Percentiles rank a stretch among this genome's conserved stretches.
phyloP scores from a whole-genome alignment of 805 yeast species.

The Danielozyma ontarioensis region DNA sequence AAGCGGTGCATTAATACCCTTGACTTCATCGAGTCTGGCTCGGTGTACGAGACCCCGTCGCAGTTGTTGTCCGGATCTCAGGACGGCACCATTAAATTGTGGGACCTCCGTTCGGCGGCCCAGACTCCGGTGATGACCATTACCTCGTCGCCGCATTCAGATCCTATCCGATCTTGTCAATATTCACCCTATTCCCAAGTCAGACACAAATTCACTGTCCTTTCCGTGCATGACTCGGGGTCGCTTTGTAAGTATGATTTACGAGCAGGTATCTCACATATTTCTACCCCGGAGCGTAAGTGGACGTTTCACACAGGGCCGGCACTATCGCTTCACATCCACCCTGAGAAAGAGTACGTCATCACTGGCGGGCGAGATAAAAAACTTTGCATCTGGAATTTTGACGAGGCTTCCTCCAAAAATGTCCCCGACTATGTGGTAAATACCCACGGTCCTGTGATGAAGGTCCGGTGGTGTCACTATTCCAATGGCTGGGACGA shows the following conservation, averaged over 20 bases:
- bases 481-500: slow-evolving; percentile 11
- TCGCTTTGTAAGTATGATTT: slow-evolving; percentile 81
- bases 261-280: slow-evolving; percentile 29
- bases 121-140: slow-evolving; percentile 48
- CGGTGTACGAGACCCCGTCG: slow-evolving; percentile 8
- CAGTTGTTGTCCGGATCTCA: slow-evolving; percentile 58
- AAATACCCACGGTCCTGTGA: slow-evolving; percentile 72
- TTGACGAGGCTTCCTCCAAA: slow-evolving; percentile 20
- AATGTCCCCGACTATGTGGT: slow-evolving; percentile 63
- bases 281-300: slow-evolving; percentile 58
- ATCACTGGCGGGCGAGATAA: slow-evolving; percentile 93
- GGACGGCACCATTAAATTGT: slow-evolving; percentile 70
- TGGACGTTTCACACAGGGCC: slow-evolving; percentile 91
- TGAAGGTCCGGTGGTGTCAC: slow-evolving; percentile 63
- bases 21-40: slow-evolving; percentile 27
- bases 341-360: slow-evolving; percentile 74
- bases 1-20: slow-evolving; percentile 38
- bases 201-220: slow-evolving; percentile 41
- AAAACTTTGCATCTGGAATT: slow-evolving; percentile 70
- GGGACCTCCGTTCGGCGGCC: slow-evolving; percentile 58
- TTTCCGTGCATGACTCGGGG: slow-evolving; percentile 87
- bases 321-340: slow-evolving; percentile 84
- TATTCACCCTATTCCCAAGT: slow-evolving; percentile 45
- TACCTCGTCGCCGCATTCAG: slow-evolving; percentile 52
- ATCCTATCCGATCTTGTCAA: slow-evolving; percentile 58